Evolutionary conservation across 257 asterid species (phyloP).

Genomic region (Petrea volubilis): DNA sequence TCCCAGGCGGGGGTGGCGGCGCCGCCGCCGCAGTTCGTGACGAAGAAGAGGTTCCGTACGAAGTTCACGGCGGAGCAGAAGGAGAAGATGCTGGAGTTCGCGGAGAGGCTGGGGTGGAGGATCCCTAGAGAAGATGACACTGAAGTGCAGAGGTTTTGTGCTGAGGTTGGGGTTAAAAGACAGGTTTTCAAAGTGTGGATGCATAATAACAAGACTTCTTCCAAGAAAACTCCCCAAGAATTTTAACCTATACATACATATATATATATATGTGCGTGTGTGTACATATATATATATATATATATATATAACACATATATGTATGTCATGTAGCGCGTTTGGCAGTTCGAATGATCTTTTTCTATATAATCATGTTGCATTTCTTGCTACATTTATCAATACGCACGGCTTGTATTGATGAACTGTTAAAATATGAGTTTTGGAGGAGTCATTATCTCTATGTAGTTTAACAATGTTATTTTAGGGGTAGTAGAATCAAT

Average conservation of each 20-base stretch:
- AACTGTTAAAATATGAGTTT: too few relatives aligned
- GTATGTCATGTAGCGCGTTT: too few relatives aligned
- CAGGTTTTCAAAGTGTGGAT: constrained; percentile 96
- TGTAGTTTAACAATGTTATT: neutral
- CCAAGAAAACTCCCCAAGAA: constrained; percentile 25
- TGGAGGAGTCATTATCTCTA: neutral
- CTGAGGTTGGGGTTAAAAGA: constrained; percentile 80
- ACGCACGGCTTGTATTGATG: too few relatives aligned
- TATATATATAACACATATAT: neutral
- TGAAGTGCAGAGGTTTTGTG: constrained; percentile 80
- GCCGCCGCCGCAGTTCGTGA: constrained; percentile 51
- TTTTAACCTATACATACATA: neutral
- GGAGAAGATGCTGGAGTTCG: constrained; percentile 86
- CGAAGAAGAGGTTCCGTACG: constrained; percentile 70
- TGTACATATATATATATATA: too few relatives aligned
- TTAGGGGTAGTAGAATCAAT: constrained; percentile 11
- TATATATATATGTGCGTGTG: too few relatives aligned
- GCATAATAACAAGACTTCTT: constrained; percentile 76
- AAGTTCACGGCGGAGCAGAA: constrained; percentile 84
- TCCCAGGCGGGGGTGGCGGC: constrained; percentile 40
- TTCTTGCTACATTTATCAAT: too few relatives aligned
- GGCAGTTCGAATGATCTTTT: too few relatives aligned
- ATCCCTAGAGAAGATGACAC: constrained; percentile 91
- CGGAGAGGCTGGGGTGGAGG: constrained; percentile 92
- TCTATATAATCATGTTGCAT: too few relatives aligned